Conservation (phyloP, 305 asterid species). For the Fraxinus albicans region DNA sequence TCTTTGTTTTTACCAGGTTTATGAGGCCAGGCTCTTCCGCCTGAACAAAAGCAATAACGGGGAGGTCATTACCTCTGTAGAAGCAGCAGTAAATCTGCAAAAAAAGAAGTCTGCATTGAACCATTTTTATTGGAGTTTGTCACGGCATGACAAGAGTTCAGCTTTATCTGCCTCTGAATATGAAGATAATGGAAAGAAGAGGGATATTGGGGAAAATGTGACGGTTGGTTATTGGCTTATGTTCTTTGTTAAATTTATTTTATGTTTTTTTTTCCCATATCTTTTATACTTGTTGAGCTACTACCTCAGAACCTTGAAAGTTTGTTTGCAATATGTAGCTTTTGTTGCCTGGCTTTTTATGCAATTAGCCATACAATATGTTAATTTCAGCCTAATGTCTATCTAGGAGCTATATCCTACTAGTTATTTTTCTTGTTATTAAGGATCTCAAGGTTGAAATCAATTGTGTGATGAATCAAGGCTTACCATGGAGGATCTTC, state of each 20-base stretch:
- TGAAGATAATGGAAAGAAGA: constrained; percentile 67
- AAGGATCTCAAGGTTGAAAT: not conserved
- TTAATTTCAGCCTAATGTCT: not conserved
- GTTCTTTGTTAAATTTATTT: constrained; percentile 21
- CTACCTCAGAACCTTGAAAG: constrained; percentile 5
- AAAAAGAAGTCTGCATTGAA: constrained; percentile 77
- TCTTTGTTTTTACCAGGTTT: constrained; percentile 52
- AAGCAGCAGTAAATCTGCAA: constrained; percentile 86
- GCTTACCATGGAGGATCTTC: not conserved
- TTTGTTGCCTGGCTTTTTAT: constrained; percentile 10
- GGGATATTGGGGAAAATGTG: constrained; percentile 76
- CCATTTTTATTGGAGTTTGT: constrained; percentile 68
- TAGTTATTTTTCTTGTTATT: not conserved
- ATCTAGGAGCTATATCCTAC: not conserved
- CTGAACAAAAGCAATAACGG: constrained; percentile 70
- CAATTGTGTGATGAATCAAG: not conserved
- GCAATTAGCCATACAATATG: not conserved
- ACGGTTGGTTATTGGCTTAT: constrained; percentile 51
- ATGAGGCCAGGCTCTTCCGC: constrained; percentile 95
- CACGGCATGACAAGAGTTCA: constrained; percentile 58
- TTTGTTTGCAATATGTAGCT: not conserved
- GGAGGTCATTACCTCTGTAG: constrained; percentile 72
- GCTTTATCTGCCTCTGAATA: constrained; percentile 36
- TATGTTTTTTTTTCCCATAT: not conserved
- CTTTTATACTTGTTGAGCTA: constrained; percentile 1